Evolutionary conservation across 441 rosid genomes (phyloP).

Genomic region (Rhodomyrtus psidioides): DNA sequence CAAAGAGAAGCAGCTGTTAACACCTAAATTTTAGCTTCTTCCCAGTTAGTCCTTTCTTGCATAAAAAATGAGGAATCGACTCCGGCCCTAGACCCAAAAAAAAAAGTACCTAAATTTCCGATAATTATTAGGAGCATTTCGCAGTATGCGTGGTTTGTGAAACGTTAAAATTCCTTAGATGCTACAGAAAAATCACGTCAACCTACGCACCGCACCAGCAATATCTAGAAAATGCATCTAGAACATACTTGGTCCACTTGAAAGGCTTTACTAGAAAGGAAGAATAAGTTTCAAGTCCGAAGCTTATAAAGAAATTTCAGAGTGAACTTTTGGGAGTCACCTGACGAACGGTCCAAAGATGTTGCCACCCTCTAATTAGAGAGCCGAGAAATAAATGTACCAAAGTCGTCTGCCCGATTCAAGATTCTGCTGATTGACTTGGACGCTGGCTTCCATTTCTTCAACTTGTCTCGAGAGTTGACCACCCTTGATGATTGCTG

Average conservation of each 20-base stretch:
- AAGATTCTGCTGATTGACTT: slow-evolving; percentile 31
- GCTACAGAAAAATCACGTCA: not conserved
- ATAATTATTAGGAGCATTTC: too few species aligned
- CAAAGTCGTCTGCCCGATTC: slow-evolving; percentile 21
- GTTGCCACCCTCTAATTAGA: not conserved
- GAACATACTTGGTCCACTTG: not conserved
- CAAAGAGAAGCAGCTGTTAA: too few species aligned
- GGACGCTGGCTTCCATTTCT: slow-evolving; percentile 25
- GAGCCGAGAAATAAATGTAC: not conserved
- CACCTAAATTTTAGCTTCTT: too few species aligned
- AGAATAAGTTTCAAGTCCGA: not conserved
- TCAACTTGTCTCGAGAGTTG: slow-evolving; percentile 42
- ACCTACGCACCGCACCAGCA: not conserved
- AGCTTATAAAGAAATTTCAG: not conserved
- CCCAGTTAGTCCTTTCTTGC: too few species aligned
- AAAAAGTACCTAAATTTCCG: too few species aligned
- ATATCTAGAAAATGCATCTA: not conserved
- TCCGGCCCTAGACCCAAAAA: too few species aligned
- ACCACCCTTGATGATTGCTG: slow-evolving; percentile 30
- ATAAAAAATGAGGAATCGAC: too few species aligned
- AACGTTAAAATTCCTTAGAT: not conserved
- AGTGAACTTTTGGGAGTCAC: not conserved
- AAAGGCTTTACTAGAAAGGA: not conserved
- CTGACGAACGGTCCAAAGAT: not conserved
- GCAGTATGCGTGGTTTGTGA: not conserved